Base-by-base conservation (phyloP, 345 rosid species). In the Abelmoschus esculentus region DNA sequence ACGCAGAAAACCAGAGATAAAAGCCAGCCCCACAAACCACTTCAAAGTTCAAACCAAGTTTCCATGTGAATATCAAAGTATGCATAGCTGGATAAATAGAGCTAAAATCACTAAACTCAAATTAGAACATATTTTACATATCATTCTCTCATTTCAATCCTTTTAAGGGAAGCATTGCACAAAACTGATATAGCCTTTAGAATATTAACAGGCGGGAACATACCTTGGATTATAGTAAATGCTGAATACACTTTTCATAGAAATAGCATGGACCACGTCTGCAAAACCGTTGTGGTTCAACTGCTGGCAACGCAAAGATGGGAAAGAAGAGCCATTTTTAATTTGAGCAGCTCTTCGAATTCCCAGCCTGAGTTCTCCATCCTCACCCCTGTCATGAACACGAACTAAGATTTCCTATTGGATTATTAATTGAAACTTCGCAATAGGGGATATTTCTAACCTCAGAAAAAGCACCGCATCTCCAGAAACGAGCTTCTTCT, bases 391-490 rank as follows among this genome's bases (percentile, higher is more conserved):
- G 82, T 36, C 19, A 73, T 46, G 22, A 22, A 61, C 13, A 44
- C 12, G 14, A 73, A 12, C 61, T 60, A 49, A 80, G 74, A 69
- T 42, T 61, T 57, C 44, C 12, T 31, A 0, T 42, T 7, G 10
- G 7, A 64, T 9, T 0, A 56, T 17, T 0, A 5, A 19, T 29
- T 15, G 6, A 69, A 31, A 44, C 11, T 52, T 15, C 29, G 47
- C n/a, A 6, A 28, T 15, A 8, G 5, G 26, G 59, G 71, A 26
- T 54, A 59, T 18, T 29, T 28, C 14, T 18, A 77, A 92, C 99
- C 98, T 89, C 17, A 92, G 91, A 77, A 96, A 96, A 63, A 96
- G 97, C 69, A 96, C 98, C 42, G 99, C 99, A 83, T 96, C 99
- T 73, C 99, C 98, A 44, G 97, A 92, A 57, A 96, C 91, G 42